Percentiles rank a stretch among this genome's conserved stretches.
Conservation (phyloP, 1,139 yeast species). For the Sugiyamaella grinbergsii region DNA sequence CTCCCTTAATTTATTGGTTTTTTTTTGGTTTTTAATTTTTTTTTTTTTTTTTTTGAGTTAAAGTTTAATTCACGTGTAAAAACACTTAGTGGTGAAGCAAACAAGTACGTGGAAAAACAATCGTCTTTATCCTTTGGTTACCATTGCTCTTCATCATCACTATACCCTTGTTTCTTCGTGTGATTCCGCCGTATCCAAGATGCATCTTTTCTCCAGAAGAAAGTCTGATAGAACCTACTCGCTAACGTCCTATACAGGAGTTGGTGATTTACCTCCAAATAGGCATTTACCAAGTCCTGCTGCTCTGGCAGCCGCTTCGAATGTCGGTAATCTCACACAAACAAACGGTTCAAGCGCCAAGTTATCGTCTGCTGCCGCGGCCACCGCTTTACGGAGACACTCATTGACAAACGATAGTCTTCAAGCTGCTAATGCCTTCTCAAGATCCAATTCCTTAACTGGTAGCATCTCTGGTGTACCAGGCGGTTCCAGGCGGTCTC, state of each 20-base stretch:
- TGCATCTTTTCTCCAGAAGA: conserved; percentile 28
- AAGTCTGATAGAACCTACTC: conserved; percentile 36
- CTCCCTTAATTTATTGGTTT: no score
- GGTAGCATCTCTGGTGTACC: conserved; percentile 5
- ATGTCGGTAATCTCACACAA: conserved; percentile 37
- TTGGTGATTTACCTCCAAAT: conserved; percentile 34
- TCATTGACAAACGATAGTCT: conserved; percentile 38
- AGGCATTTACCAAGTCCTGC: conserved; percentile 34
- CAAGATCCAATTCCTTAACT: conserved; percentile 17
- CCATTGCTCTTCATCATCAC: no score
- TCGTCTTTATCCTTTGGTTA: no score
- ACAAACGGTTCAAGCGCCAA: conserved; percentile 8
- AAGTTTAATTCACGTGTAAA: no score
- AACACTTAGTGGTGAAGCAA: no score
- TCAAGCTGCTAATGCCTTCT: conserved; percentile 31
- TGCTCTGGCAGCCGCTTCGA: conserved; percentile 51
- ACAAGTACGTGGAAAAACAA: no score
- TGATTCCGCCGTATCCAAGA: background rate
- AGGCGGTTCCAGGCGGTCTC: conserved; percentile 3
- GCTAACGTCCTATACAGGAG: conserved; percentile 40
- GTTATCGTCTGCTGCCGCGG: conserved; percentile 40
- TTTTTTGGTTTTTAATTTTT: no score
- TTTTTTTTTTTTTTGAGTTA: no score
- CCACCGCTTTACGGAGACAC: conserved; percentile 43
- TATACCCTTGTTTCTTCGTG: background rate